Conservation (phyloP, 306 rosid genomes). For the Prunus kanzakura region DNA sequence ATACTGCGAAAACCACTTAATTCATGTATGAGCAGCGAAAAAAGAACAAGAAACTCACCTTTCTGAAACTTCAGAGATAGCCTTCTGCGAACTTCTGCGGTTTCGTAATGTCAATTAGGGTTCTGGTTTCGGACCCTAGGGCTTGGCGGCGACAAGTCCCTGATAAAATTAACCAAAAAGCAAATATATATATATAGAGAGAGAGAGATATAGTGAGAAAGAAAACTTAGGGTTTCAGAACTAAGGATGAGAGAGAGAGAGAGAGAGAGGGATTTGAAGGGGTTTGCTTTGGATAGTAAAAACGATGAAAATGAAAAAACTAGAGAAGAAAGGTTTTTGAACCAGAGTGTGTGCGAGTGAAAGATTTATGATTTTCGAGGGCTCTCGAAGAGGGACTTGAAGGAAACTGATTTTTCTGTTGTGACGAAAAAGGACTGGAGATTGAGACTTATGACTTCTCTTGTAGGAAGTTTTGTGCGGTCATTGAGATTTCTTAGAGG, state of each 20-base stretch:
- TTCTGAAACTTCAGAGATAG: background rate
- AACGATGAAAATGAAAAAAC: background rate
- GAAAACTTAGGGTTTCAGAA: background rate
- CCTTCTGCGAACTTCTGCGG: background rate
- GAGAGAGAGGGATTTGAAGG: background rate
- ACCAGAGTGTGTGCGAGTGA: background rate
- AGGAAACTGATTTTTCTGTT: background rate
- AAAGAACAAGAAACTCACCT: background rate
- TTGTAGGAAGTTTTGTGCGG: fast-evolving
- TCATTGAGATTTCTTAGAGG: background rate
- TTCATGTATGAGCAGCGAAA: background rate
- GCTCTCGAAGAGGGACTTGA: constrained; percentile 1
- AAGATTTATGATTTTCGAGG: constrained; percentile 16
- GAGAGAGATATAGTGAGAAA: background rate
- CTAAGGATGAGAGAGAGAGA: background rate
- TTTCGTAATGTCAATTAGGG: constrained; percentile 1
- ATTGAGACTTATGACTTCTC: background rate
- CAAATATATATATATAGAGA: background rate
- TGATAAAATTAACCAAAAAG: background rate
- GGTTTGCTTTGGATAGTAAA: background rate
- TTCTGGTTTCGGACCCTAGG: background rate
- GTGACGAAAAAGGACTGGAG: background rate
- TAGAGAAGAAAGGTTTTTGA: background rate
- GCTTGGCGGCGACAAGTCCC: constrained; percentile 5
- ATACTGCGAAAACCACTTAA: background rate